Base-by-base conservation (phyloP, 2,329 filamentous ascomycete species). In the Rosellinia necatrix region DNA sequence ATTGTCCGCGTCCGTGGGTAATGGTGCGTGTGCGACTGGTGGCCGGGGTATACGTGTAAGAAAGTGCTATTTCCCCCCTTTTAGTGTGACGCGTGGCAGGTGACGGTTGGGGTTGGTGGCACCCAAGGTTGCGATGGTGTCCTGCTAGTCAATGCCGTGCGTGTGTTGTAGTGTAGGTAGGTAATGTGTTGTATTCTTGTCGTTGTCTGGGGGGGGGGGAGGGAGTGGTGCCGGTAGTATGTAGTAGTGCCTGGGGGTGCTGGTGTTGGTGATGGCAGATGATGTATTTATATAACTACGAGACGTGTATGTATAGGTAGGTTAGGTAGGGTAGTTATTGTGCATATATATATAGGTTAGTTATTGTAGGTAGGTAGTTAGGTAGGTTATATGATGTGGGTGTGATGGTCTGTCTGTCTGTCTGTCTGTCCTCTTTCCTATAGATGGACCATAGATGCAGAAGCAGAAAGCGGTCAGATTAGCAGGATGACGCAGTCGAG, bases 71-170 rank as follows among this genome's bases (percentile, higher is more conserved):
- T n/a, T n/a, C n/a, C 12, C 35, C 19, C 43, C n/a, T 44, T 38
- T 22, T n/a, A 41, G 41, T 47, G 46, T 44, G 48, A 53, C 49
- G 59, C 53, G 59, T 53, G 55, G 59, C 56, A 41, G 49, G 49
- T 58, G 54, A 60, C 49, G 38, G 54, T 60, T 57, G 58, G 58
- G n/a, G n/a, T n/a, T n/a, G n/a, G 54, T 54, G 30, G 35, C 24
- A 34, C 42, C 30, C 30, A 32, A 7, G 15, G 30, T 42, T n/a
- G 38, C 15, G 12, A 24, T 30, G 30, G 52, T 15, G 21, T n/a
- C n/a, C n/a, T n/a, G n/a, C n/a, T n/a, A n/a, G n/a, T n/a, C n/a
- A n/a, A n/a, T n/a, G n/a, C n/a, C n/a, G 42, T 29, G 17, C 32
- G n/a, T 30, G 41, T 30, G 21, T 34, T 30, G n/a, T 13, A 22